Percentiles rank a stretch among this genome's conserved stretches.
Evolutionary conservation across 495 filamentous ascomycete species (phyloP).

Genomic region (Astrothelium macrocarpum): DNA sequence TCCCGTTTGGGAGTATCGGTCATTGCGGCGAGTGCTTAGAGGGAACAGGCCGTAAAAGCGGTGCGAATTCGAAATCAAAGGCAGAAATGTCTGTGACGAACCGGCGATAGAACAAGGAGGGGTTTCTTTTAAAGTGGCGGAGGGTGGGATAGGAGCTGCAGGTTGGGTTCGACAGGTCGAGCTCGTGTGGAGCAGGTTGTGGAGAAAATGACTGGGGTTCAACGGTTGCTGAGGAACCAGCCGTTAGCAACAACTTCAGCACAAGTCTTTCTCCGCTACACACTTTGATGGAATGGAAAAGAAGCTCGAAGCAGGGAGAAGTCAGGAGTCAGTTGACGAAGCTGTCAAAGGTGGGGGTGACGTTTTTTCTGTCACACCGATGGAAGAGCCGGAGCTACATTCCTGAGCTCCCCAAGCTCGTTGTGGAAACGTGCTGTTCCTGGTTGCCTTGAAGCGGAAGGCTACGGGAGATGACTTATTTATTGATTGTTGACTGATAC

Average conservation of each 20-base stretch:
- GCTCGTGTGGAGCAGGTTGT: not conserved
- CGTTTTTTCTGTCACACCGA: not conserved
- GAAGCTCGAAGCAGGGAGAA: not conserved
- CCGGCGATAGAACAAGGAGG: not conserved
- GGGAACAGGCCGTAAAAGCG: too few relatives aligned
- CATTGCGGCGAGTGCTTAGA: conserved; percentile 22
- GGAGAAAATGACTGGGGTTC: not conserved
- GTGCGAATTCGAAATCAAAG: not conserved
- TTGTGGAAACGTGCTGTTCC: too few relatives aligned
- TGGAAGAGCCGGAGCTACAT: not conserved
- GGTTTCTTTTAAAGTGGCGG: not conserved
- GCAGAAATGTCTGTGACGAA: not conserved
- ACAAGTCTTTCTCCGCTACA: conserved; percentile 1
- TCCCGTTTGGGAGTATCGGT: conserved; percentile 47
- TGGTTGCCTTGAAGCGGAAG: too few relatives aligned
- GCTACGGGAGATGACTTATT: too few relatives aligned
- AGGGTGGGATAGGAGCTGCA: not conserved
- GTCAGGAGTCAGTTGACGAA: not conserved
- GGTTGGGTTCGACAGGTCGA: not conserved
- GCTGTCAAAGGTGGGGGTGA: not conserved
- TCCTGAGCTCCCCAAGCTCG: not conserved
- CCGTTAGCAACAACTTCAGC: not conserved
- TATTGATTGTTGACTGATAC: too few relatives aligned
- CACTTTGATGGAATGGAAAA: not conserved
- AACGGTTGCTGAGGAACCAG: not conserved